Conservation (phyloP, 2,329 filamentous ascomycete genomes). For the Xylaria hypoxylon region DNA sequence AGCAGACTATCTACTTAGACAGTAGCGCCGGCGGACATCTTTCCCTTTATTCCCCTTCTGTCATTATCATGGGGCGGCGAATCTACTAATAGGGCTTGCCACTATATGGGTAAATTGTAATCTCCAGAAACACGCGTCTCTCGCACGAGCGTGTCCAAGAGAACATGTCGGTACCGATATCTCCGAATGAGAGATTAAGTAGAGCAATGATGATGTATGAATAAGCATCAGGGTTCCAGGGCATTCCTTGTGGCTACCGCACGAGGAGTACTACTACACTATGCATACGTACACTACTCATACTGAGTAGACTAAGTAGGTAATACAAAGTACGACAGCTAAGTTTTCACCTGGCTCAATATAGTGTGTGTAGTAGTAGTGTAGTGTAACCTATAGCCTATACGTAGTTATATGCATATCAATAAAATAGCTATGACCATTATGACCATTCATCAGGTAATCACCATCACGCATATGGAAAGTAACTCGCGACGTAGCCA, state of each 20-base stretch:
- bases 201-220: neutral
- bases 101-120: neutral
- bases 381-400: too few relatives aligned
- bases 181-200: too few relatives aligned
- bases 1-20: neutral
- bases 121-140: conserved; percentile 17
- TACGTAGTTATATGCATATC: neutral
- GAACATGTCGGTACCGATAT: conserved; percentile 14
- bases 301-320: too few relatives aligned
- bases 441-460: neutral
- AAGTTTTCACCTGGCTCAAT: neutral
- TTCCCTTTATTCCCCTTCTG: conserved; percentile 11
- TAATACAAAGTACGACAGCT: too few relatives aligned
- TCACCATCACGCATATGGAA: conserved; percentile 1
- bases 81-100: neutral
- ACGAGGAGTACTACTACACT: too few relatives aligned
- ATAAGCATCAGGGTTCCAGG: too few relatives aligned
- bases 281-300: too few relatives aligned
- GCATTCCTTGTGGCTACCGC: too few relatives aligned
- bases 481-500: conserved; percentile 2
- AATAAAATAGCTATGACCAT: conserved; percentile 9
- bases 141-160: neutral
- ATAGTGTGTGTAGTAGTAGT: neutral
- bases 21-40: conserved; percentile 18
- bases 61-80: conserved; percentile 8